These are phyloP conservation scores for Colletotrichum sansevieriae DNA, from an alignment of 2,329 filamentous ascomycete genomes.

Conservation along the genomic window DNA sequence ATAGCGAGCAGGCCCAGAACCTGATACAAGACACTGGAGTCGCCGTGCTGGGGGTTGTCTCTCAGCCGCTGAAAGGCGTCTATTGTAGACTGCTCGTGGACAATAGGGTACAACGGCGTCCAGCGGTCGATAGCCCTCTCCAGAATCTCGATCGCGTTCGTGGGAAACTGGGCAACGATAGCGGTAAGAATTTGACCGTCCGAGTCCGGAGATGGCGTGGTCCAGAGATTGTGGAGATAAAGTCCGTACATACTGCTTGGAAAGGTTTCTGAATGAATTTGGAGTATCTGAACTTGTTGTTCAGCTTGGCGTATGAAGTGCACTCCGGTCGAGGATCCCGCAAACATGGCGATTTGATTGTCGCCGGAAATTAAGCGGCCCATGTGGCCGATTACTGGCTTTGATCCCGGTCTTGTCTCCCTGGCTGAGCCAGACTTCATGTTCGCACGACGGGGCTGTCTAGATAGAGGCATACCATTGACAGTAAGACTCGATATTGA, in stretches of 20 bases:
- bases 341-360: slow-evolving; percentile 44
- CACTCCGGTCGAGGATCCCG: slow-evolving; percentile 46
- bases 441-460: too few relatives aligned
- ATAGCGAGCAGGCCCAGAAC: slow-evolving; percentile 43
- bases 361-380: slow-evolving; percentile 45
- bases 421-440: too few relatives aligned
- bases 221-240: slow-evolving; percentile 44
- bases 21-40: slow-evolving; percentile 41
- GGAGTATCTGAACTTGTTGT: slow-evolving; percentile 45
- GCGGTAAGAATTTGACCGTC: slow-evolving; percentile 12
- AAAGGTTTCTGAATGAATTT: slow-evolving; percentile 43
- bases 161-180: slow-evolving; percentile 40
- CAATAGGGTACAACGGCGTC: slow-evolving; percentile 42
- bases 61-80: slow-evolving; percentile 24
- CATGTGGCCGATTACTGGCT: slow-evolving; percentile 46
- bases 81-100: slow-evolving; percentile 42
- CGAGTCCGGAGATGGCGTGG: not conserved
- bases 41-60: slow-evolving; percentile 11
- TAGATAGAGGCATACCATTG: too few relatives aligned
- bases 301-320: slow-evolving; percentile 47
- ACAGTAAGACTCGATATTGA: too few relatives aligned
- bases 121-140: slow-evolving; percentile 41
- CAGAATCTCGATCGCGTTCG: slow-evolving; percentile 38
- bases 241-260: slow-evolving; percentile 45
- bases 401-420: not conserved